These are phyloP conservation scores for Talaromyces marneffei DNA, from an alignment of 2,329 filamentous ascomycete species.

Conservation along the genomic window DNA sequence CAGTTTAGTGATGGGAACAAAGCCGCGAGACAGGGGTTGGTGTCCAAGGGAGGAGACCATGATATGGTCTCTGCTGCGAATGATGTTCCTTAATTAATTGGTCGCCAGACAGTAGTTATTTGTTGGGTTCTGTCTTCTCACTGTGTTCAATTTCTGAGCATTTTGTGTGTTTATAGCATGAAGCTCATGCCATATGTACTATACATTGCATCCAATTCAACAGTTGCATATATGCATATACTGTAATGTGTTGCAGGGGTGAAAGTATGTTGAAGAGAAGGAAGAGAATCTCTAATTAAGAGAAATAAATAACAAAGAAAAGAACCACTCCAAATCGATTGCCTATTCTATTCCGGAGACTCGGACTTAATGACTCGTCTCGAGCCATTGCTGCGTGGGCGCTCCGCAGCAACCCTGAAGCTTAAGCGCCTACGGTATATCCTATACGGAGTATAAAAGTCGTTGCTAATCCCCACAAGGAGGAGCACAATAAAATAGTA, in stretches of 20 bases:
- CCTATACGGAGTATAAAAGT: neutral
- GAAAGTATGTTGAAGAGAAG: neutral
- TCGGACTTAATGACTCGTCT: neutral
- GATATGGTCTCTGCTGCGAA: slow-evolving; percentile 29
- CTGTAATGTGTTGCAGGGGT: too few species aligned
- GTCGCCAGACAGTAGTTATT: neutral
- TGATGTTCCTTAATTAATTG: slow-evolving; percentile 16
- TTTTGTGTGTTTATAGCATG: neutral
- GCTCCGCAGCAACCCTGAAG: neutral
- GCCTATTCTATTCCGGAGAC: neutral
- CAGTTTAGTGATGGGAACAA: slow-evolving; percentile 21
- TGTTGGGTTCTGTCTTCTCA: neutral
- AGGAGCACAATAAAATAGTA: too few species aligned
- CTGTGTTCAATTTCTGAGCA: neutral
- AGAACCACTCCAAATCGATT: neutral
- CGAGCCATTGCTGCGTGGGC: neutral
- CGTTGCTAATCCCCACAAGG: neutral
- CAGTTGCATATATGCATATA: too few species aligned
- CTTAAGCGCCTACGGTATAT: neutral
- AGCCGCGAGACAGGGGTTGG: slow-evolving; percentile 16
- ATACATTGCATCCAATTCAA: neutral
- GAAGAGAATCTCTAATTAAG: neutral
- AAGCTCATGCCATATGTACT: neutral
- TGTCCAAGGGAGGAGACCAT: slow-evolving; percentile 19
- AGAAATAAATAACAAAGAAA: neutral